Evolutionary conservation across 768 basidiomycete genomes (phyloP).

Genomic region (Kwoniella dendrophila): DNA sequence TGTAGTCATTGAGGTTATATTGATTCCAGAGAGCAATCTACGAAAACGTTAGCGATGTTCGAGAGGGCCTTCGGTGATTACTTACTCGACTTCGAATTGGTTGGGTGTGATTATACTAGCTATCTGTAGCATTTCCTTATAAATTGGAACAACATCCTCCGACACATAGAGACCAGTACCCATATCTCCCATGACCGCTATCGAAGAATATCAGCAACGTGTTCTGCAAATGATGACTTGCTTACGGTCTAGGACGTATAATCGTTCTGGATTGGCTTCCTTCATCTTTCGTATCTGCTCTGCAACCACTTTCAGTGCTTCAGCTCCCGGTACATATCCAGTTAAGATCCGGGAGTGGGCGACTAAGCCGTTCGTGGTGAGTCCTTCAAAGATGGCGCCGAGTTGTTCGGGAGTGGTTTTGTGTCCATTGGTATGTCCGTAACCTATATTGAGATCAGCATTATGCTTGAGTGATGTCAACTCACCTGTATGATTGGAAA

Average conservation of each 20-base stretch:
- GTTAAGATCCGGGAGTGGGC: constrained; percentile 75
- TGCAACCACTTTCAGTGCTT: constrained; percentile 70
- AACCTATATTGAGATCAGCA: constrained; percentile 62
- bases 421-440: constrained; percentile 76
- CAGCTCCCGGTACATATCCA: constrained; percentile 86
- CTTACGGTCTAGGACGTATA: constrained; percentile 92
- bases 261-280: constrained; percentile 62
- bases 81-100: constrained; percentile 96
- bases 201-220: constrained; percentile 2
- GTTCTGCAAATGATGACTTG: too few species aligned
- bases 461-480: not conserved
- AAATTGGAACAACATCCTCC: constrained; percentile 80
- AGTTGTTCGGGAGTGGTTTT: constrained; percentile 78
- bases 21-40: constrained; percentile 74
- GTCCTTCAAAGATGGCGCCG: constrained; percentile 68
- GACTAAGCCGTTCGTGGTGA: constrained; percentile 77
- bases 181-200: constrained; percentile 93
- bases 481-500: constrained; percentile 88
- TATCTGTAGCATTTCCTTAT: constrained; percentile 67
- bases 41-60: not conserved
- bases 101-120: constrained; percentile 95
- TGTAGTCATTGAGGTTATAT: constrained; percentile 68
- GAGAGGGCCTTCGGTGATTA: constrained; percentile 18
- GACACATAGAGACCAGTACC: constrained; percentile 81
- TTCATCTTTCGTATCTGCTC: constrained; percentile 67